Evolutionary conservation across 768 basidiomycete genomes (phyloP).

Genomic region (Lyophyllum shimeji): DNA sequence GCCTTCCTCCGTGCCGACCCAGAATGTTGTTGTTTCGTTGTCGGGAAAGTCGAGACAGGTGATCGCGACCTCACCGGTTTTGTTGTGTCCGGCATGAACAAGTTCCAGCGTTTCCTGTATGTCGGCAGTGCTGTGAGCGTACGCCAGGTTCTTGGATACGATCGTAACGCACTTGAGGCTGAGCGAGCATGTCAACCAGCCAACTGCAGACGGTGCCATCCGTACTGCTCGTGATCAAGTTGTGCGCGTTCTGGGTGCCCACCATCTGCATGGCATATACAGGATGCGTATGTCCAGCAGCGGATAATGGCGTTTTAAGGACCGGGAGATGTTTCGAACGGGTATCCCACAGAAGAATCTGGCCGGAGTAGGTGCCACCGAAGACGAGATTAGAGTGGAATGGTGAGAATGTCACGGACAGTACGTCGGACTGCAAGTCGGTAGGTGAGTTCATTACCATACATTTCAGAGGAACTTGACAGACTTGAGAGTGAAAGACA

Average conservation of each 20-base stretch:
- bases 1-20: conserved; percentile 98
- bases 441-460: conserved; percentile 12
- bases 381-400: conserved; percentile 98
- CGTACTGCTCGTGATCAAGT: conserved; percentile 93
- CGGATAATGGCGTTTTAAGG: conserved; percentile 93
- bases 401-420: conserved; percentile 95
- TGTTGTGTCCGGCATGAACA: conserved; percentile 86
- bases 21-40: conserved; percentile 96
- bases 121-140: neutral
- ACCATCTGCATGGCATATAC: conserved; percentile 99
- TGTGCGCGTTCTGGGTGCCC: conserved; percentile 98
- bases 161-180: conserved; percentile 72
- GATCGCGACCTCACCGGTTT: conserved; percentile 95
- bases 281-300: conserved; percentile 96
- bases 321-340: conserved; percentile 95
- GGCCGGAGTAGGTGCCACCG: conserved; percentile 99
- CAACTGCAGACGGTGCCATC: conserved; percentile 98
- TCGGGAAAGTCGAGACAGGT: conserved; percentile 93
- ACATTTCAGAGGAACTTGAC: conserved; percentile 23
- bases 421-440: conserved; percentile 81
- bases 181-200: conserved; percentile 98
- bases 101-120: conserved; percentile 90
- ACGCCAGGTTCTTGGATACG: neutral
- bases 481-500: conserved; percentile 95
- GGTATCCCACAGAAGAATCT: conserved; percentile 98